Conservation (phyloP, 176 grass and related monocot genomes). For the Stipa capillata region DNA sequence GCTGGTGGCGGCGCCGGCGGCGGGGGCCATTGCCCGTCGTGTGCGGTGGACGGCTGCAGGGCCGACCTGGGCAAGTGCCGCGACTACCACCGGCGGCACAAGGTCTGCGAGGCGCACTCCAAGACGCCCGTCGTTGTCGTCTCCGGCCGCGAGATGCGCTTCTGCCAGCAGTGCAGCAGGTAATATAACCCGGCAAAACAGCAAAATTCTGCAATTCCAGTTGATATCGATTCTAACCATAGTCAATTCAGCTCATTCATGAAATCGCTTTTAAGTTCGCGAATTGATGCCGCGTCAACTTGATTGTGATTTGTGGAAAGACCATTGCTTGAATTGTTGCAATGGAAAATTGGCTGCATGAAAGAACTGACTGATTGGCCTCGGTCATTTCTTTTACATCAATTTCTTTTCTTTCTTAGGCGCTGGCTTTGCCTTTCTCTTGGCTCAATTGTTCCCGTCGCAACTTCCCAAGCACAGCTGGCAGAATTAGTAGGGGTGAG, state of each 20-base stretch:
- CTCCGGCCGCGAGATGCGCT: conserved; percentile 74
- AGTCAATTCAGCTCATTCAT: neutral
- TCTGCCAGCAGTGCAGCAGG: conserved; percentile 99
- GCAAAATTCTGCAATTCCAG: neutral
- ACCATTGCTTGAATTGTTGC: neutral
- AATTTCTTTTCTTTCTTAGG: conserved; percentile 24
- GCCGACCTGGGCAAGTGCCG: conserved; percentile 80
- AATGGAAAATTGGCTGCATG: neutral
- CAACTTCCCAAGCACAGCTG: neutral
- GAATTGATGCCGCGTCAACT: neutral
- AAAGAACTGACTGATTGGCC: neutral
- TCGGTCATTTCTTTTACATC: neutral
- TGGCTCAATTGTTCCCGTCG: conserved; percentile 11
- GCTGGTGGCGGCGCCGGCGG: neutral
- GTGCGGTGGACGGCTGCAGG: conserved; percentile 84
- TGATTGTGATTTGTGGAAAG: neutral
- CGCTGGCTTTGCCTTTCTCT: conserved; percentile 5
- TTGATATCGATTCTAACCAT: neutral
- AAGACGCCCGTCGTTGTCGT: conserved; percentile 90
- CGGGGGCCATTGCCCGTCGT: conserved; percentile 35
- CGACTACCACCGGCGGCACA: conserved; percentile 96
- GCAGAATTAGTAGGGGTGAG: neutral
- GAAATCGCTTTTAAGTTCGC: neutral
- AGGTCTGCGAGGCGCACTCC: conserved; percentile 92
- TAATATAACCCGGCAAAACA: conserved; percentile 8